These are phyloP conservation scores for Umbelopsis sp. DNA, from an alignment of 371 early-diverging fungal species.

Conservation along the genomic window DNA sequence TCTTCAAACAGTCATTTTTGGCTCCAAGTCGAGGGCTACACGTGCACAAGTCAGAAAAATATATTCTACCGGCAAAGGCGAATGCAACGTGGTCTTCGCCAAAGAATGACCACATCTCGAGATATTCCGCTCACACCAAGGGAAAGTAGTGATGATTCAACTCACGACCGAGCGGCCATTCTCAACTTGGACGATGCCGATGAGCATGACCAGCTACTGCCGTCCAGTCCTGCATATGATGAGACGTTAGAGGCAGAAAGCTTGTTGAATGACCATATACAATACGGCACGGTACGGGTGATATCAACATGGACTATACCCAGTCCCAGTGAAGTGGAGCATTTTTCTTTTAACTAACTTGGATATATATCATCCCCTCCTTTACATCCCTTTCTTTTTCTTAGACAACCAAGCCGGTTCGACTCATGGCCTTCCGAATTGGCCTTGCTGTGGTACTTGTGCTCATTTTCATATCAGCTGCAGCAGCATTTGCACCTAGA, in stretches of 20 bases:
- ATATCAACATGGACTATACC: background rate
- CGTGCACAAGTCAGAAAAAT: background rate
- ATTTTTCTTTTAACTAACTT: background rate
- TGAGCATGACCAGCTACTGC: constrained; percentile 9
- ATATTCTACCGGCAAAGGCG: background rate
- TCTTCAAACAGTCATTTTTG: background rate
- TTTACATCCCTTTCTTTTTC: background rate
- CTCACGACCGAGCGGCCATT: background rate
- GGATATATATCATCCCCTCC: background rate
- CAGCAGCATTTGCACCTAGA: constrained; percentile 1
- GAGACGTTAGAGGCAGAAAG: background rate
- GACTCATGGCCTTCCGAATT: background rate
- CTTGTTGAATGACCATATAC: background rate
- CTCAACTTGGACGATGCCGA: background rate
- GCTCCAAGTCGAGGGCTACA: background rate
- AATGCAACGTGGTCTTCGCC: constrained; percentile 13
- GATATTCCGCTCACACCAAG: constrained; percentile 14
- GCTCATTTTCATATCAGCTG: background rate
- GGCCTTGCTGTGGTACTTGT: background rate
- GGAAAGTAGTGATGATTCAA: background rate
- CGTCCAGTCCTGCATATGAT: background rate
- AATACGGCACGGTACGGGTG: background rate
- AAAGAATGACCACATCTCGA: constrained; percentile 1
- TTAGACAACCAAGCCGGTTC: background rate
- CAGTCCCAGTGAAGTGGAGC: background rate